These are phyloP conservation scores for Calonectria crousiana DNA, from an alignment of 2,329 filamentous ascomycete genomes.

Conservation along the genomic window DNA sequence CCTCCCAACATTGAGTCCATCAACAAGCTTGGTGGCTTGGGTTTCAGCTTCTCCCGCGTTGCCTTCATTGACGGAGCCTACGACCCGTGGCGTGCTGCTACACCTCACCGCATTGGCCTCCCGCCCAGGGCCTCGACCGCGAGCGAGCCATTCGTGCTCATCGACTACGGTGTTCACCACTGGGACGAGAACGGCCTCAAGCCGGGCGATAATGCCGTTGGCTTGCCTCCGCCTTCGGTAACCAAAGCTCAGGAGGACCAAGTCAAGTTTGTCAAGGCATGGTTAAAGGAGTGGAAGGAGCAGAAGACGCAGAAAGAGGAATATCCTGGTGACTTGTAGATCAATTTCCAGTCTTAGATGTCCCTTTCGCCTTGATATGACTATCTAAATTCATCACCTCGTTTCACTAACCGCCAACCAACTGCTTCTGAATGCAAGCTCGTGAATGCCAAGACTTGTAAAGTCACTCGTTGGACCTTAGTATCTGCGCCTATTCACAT, in stretches of 20 bases:
- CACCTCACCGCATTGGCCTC: slow-evolving; percentile 75
- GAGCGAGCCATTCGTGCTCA: slow-evolving; percentile 79
- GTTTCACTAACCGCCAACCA: not conserved
- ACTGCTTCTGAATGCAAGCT: not conserved
- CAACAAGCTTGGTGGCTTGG: slow-evolving; percentile 82
- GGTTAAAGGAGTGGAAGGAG: slow-evolving; percentile 72
- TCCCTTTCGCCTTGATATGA: not conserved
- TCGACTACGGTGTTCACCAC: slow-evolving; percentile 82
- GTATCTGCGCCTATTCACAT: not conserved
- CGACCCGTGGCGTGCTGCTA: slow-evolving; percentile 84
- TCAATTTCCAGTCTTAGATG: not conserved
- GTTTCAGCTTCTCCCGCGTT: slow-evolving; percentile 79
- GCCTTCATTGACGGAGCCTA: slow-evolving; percentile 81
- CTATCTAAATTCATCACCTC: not conserved
- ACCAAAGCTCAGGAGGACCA: slow-evolving; percentile 69
- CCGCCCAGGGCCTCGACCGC: slow-evolving; percentile 69
- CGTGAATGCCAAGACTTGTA: not conserved
- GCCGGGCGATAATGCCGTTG: slow-evolving; percentile 69
- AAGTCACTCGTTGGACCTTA: too few species aligned
- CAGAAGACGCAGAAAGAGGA: slow-evolving; percentile 20
- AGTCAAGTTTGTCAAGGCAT: slow-evolving; percentile 72
- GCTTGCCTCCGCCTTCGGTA: slow-evolving; percentile 70
- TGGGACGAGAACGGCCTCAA: slow-evolving; percentile 80
- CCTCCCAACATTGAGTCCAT: slow-evolving; percentile 74
- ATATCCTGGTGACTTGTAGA: slow-evolving; percentile 15